Evolutionary conservation across 1,139 yeast genomes (phyloP).

Genomic region (Meyerozyma carpophila): DNA sequence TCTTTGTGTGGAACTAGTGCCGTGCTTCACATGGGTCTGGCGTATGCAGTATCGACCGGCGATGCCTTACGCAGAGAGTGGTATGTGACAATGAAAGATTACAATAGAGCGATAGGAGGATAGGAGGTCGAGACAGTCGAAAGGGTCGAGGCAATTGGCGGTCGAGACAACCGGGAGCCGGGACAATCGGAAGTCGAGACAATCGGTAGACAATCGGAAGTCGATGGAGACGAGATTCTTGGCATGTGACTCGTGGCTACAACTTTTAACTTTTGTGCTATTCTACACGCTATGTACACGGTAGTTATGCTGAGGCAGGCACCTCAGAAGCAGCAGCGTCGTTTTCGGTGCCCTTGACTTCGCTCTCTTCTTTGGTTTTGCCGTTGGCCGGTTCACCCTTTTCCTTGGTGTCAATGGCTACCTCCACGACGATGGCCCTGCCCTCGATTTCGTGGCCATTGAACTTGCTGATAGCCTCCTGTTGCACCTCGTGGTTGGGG

Average conservation of each 20-base stretch:
- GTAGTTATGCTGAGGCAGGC: neutral
- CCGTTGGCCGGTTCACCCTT: conserved; percentile 10
- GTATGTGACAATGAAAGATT: no score
- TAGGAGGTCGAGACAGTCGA: no score
- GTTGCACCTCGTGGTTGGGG: conserved; percentile 41
- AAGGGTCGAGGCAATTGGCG: no score
- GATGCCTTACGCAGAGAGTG: no score
- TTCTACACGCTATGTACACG: conserved; percentile 1
- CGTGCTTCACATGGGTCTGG: neutral
- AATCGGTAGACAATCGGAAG: no score
- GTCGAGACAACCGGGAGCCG: no score
- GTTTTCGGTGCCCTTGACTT: conserved; percentile 2
- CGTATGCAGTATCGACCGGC: no score
- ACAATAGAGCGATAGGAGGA: no score
- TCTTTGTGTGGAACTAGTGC: neutral
- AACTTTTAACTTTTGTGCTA: neutral
- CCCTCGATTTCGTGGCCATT: conserved; percentile 50
- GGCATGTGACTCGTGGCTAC: no score
- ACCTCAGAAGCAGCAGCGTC: conserved; percentile 1
- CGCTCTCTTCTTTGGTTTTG: conserved; percentile 2
- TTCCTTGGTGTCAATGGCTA: conserved; percentile 48
- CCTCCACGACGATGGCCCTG: conserved; percentile 48
- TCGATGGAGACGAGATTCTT: no score
- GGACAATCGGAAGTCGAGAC: no score
- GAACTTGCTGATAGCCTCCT: conserved; percentile 44